These are phyloP conservation scores for Magnolia sinica DNA, from an alignment of 164 flowering plant species.

Conservation along the genomic window DNA sequence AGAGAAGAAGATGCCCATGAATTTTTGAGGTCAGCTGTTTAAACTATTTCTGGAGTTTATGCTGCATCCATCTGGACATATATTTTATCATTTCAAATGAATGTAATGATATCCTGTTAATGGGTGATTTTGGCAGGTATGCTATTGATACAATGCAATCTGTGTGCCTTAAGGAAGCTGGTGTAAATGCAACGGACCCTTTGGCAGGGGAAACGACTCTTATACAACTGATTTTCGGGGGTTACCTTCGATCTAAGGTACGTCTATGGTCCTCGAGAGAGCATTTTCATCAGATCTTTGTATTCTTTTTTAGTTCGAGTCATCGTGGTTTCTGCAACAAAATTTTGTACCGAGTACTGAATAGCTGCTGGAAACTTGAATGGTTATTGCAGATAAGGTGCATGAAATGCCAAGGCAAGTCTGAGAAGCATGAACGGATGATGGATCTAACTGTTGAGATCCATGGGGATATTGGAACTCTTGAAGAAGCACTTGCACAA, in stretches of 20 bases:
- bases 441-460: conserved; percentile 97
- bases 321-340: not conserved
- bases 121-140: conserved; percentile 44
- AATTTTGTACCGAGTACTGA: not conserved
- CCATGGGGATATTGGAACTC: conserved; percentile 69
- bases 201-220: conserved; percentile 70
- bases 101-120: too few relatives aligned
- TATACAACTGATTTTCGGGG: conserved; percentile 83
- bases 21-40: conserved; percentile 61
- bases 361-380: conserved; percentile 9
- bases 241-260: conserved; percentile 93
- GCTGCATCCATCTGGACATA: not conserved
- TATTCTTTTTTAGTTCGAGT: not conserved
- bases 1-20: conserved; percentile 89
- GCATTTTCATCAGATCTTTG: not conserved
- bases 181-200: conserved; percentile 27
- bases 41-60: not conserved
- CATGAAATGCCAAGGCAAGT: conserved; percentile 69
- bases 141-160: conserved; percentile 87
- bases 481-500: conserved; percentile 75
- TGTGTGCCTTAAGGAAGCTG: conserved; percentile 66
- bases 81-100: not conserved
- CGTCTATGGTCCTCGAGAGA: not conserved
- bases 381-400: conserved; percentile 61
- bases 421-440: conserved; percentile 76